Base-by-base conservation (phyloP, 176 grass and related monocot genomes). In the Carex littledalei region DNA sequence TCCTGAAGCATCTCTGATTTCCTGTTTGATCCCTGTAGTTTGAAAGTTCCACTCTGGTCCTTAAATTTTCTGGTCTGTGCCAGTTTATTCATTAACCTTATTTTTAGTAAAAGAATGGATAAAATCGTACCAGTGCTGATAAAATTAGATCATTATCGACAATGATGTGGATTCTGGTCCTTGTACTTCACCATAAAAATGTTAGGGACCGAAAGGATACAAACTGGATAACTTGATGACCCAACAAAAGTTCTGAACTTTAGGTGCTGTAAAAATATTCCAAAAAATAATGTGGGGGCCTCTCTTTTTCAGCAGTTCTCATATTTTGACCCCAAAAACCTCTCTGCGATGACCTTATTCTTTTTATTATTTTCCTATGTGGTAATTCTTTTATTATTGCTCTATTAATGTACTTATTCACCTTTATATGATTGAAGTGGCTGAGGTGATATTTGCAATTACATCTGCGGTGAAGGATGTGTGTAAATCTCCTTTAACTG, bases 391-490 rank as follows among this genome's bases (percentile, higher is more conserved):
- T 67, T 55, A 83, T 50, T 29, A n/a, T 67, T 22, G 43, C 14
- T 69, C 58, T 29, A 2, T 13, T 41, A 16, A 73, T 15, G 6
- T 49, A 67, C 10, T 24, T 58, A 13, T 62, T 35, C 0, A 52
- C 11, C 29, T 8, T 31, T 85, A 83, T 8, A 31, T 87, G 67
- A 58, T 63, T 87, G 3, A 20, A 98, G 96, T 98, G 91, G 52
- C 86, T 2, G 96, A 98, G 86, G 93, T 95, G 58, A 95, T 98
- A 52, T 98, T 92, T 84, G 96, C 91, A 29, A 84, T 98, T 81
- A 98, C 91, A n/a, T 98, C 93, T 10, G 82, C 95, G 4, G 91
- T 98, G 47, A 98, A 94, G 84, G 95, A 98, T 88, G 92, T 91
- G 6, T 98, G 92, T 65, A 93, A 78, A 75, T 94, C 92, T 83